Conservation (phyloP, 2,329 filamentous ascomycete species). For the Celoporthe dispersa region DNA sequence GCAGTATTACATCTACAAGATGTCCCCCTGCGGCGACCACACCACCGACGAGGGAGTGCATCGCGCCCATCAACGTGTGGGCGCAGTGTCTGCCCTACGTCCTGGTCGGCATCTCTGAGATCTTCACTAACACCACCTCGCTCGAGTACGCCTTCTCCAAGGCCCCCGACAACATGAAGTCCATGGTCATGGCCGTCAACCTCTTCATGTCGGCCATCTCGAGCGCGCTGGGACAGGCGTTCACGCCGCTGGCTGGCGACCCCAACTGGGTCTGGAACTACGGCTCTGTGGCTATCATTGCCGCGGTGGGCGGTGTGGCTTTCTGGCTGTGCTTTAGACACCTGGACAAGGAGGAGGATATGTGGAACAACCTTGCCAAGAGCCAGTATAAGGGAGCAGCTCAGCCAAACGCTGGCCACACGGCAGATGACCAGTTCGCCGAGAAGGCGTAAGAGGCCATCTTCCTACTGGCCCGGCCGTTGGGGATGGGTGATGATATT, state of each 20-base stretch:
- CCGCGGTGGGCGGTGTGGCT: constrained; percentile 62
- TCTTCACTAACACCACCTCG: constrained; percentile 61
- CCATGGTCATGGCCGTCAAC: constrained; percentile 71
- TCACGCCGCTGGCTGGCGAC: constrained; percentile 64
- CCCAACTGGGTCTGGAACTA: constrained; percentile 77
- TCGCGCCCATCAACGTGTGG: constrained; percentile 69
- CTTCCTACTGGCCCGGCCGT: too few species aligned
- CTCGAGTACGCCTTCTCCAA: constrained; percentile 80
- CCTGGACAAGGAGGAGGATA: constrained; percentile 71
- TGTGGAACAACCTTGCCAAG: constrained; percentile 64
- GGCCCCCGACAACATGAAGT: constrained; percentile 80
- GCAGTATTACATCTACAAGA: constrained; percentile 67
- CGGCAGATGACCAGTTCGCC: constrained; percentile 14
- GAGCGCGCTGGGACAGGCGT: constrained; percentile 71
- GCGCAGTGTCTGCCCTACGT: constrained; percentile 57
- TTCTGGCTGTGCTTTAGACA: constrained; percentile 73
- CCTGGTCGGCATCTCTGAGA: constrained; percentile 56
- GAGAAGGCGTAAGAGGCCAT: constrained; percentile 1
- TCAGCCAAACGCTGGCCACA: constrained; percentile 40
- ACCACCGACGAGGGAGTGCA: constrained; percentile 50
- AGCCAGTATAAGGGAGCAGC: constrained; percentile 47
- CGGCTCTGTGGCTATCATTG: constrained; percentile 62
- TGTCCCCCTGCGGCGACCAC: constrained; percentile 58
- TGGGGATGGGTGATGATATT: background rate
- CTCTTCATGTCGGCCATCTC: constrained; percentile 74